Evolutionary conservation across 1,139 yeast species (phyloP).

Genomic region (Pichia sp.): DNA sequence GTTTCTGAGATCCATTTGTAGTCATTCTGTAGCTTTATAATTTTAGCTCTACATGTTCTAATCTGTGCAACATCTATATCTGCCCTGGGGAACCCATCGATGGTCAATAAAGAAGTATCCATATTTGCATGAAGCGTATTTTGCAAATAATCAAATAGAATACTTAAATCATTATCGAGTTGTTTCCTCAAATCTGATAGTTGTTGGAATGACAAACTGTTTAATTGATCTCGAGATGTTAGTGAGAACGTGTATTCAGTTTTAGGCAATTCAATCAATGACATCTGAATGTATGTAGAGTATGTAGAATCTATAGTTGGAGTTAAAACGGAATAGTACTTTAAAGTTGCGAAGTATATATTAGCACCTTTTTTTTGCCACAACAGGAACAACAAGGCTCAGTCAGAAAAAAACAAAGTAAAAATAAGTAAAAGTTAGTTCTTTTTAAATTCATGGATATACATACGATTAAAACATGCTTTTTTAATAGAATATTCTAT

Average conservation of each 20-base stretch:
- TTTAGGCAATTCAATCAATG: conserved; percentile 8
- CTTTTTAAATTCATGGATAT: no score
- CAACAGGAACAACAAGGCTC: no score
- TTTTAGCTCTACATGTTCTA: conserved; percentile 52
- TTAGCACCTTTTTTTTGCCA: no score
- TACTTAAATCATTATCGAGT: conserved; percentile 22
- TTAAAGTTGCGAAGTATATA: neutral
- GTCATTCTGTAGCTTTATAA: conserved; percentile 67
- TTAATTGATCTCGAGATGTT: conserved; percentile 7
- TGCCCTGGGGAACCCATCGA: conserved; percentile 78
- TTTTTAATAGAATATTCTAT: no score
- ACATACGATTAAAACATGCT: no score
- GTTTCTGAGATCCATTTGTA: conserved; percentile 40
- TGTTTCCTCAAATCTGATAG: conserved; percentile 5
- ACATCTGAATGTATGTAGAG: neutral
- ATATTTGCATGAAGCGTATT: conserved; percentile 42
- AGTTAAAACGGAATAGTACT: neutral
- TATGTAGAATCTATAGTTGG: neutral
- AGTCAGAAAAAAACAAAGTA: no score
- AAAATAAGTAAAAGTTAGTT: no score
- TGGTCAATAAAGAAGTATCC: conserved; percentile 55
- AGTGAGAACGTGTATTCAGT: conserved; percentile 3
- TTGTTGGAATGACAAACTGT: conserved; percentile 3
- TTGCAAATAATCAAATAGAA: conserved; percentile 18
- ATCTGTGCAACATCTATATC: conserved; percentile 73